Evolutionary conservation across 371 early-diverging fungal genomes (phyloP).

Genomic region (Basidiobolus meristosporus): DNA sequence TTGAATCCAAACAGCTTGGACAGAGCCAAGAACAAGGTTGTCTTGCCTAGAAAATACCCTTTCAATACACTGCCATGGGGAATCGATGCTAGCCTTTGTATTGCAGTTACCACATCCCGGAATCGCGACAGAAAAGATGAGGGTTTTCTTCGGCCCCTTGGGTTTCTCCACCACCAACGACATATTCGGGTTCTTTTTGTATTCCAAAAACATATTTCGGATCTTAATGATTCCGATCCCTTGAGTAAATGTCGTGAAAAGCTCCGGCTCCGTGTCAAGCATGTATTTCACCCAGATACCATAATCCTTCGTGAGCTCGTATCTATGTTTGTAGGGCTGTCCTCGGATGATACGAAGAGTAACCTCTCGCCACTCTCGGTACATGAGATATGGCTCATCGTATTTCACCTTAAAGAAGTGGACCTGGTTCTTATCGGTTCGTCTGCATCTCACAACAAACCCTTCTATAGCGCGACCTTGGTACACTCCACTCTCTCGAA

Average conservation of each 20-base stretch:
- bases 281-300: slow-evolving; percentile 50
- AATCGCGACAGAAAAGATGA: slow-evolving; percentile 51
- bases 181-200: background rate
- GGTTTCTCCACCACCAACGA: background rate
- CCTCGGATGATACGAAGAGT: slow-evolving; percentile 29
- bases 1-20: slow-evolving; percentile 26
- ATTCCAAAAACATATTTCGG: slow-evolving; percentile 44
- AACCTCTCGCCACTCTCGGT: slow-evolving; percentile 88
- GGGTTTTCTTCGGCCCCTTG: slow-evolving; percentile 13
- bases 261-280: slow-evolving; percentile 32
- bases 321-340: slow-evolving; percentile 11
- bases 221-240: slow-evolving; percentile 62
- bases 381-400: slow-evolving; percentile 80
- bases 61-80: background rate
- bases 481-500: slow-evolving; percentile 42
- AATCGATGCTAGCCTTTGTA: background rate
- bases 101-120: slow-evolving; percentile 37
- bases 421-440: slow-evolving; percentile 9
- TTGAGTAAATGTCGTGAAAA: slow-evolving; percentile 39
- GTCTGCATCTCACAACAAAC: slow-evolving; percentile 71
- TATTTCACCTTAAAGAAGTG: slow-evolving; percentile 87
- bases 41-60: slow-evolving; percentile 19
- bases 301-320: slow-evolving; percentile 42
- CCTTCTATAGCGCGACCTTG: slow-evolving; percentile 69
- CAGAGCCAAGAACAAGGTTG: slow-evolving; percentile 34